Evolutionary conservation across 345 rosid genomes (phyloP).

Genomic region (Cochlearia excelsa): DNA sequence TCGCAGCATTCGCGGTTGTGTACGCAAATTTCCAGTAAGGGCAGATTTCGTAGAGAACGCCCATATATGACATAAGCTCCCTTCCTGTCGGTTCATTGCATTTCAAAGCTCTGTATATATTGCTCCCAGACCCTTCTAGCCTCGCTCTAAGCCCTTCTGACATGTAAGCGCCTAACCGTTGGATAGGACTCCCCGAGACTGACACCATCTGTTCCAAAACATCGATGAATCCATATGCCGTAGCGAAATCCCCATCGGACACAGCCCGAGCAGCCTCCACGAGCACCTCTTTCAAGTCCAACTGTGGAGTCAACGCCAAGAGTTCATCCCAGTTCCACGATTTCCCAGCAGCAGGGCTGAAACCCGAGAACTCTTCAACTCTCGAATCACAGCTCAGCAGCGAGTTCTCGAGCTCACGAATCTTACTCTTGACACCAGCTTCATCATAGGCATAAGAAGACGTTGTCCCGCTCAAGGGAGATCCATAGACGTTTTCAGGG

Average conservation of each 20-base stretch:
- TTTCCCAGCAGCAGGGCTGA: conserved; percentile 36
- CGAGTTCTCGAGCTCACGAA: conserved; percentile 64
- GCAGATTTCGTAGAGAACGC: conserved; percentile 62
- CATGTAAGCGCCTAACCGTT: conserved; percentile 83
- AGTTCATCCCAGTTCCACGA: conserved; percentile 48
- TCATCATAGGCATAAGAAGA: conserved; percentile 56
- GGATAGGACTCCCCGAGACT: conserved; percentile 75
- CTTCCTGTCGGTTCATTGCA: conserved; percentile 80
- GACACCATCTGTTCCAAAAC: conserved; percentile 87
- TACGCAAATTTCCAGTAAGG: conserved; percentile 96
- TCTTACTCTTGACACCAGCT: conserved; percentile 51
- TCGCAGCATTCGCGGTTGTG: conserved; percentile 63
- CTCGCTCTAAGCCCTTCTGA: conserved; percentile 93
- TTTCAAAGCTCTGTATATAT: conserved; percentile 75
- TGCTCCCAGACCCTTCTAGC: conserved; percentile 80
- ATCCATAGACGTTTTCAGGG: conserved; percentile 61
- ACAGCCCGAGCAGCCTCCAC: conserved; percentile 66
- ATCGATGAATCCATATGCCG: conserved; percentile 56
- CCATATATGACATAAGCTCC: conserved; percentile 93
- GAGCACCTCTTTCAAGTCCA: conserved; percentile 60
- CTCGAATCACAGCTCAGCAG: conserved; percentile 63
- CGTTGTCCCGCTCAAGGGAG: conserved; percentile 60
- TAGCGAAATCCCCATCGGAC: conserved; percentile 43
- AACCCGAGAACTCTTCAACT: conserved; percentile 44
- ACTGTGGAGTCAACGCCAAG: conserved; percentile 52